A percentile compares a stretch with the other conserved stretches of the same genome.
phyloP scores from a whole-genome alignment of 164 flowering plant genomes.

The Chimonanthus praecox region DNA sequence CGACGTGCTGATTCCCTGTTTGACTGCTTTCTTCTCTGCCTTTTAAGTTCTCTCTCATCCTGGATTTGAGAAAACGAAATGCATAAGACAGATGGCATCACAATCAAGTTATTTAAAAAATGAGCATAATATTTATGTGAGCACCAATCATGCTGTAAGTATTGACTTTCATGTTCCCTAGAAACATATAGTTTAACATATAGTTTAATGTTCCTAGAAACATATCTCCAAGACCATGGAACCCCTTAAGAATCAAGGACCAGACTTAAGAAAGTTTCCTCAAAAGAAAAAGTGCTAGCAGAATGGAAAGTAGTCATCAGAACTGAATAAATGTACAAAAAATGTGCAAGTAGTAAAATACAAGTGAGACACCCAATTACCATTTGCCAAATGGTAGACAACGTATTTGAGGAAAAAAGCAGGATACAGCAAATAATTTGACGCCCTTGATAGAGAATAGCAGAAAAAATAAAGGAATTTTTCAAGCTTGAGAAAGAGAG shows the following conservation, averaged over 20 bases:
- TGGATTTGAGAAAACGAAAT: conserved; percentile 16
- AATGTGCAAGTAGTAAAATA: neutral
- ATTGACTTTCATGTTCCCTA: neutral
- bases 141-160: neutral
- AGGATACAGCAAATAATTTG: neutral
- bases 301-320: neutral
- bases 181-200: neutral
- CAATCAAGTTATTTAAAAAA: too few species aligned
- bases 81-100: neutral
- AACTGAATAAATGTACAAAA: neutral
- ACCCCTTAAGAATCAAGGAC: neutral
- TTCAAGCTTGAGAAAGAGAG: too few species aligned
- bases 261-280: neutral
- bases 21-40: conserved; percentile 94
- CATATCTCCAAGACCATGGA: neutral
- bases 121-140: neutral
- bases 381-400: neutral
- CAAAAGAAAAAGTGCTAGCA: neutral
- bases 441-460: neutral
- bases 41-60: conserved; percentile 95
- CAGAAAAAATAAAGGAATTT: too few species aligned
- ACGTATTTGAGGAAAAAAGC: neutral
- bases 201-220: neutral
- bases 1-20: conserved; percentile 95
- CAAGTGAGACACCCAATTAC: neutral